Evolutionary conservation across 352 stramenopile species (phyloP).

Genomic region (Pythium phragmiticola): DNA sequence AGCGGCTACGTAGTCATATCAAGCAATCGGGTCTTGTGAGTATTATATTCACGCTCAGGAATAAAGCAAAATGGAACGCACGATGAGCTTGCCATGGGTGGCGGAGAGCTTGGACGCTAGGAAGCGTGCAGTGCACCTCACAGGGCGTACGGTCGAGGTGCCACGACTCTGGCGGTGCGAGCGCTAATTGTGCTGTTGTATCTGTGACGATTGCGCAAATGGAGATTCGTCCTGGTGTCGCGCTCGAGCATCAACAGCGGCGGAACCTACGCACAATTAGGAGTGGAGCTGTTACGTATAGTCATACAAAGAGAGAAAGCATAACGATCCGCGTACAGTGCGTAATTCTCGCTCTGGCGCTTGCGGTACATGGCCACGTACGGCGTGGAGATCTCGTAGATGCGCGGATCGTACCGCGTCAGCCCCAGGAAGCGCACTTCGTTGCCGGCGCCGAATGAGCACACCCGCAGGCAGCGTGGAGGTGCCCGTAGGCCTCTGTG

Average conservation of each 20-base stretch:
- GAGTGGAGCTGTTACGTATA: too few relatives aligned
- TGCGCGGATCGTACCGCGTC: constrained; percentile 69
- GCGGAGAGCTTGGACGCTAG: constrained; percentile 57
- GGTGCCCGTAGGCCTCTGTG: constrained; percentile 86
- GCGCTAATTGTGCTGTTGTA: too few relatives aligned
- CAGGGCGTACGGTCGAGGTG: too few relatives aligned
- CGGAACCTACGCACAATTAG: constrained; percentile 45
- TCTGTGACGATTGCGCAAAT: too few relatives aligned
- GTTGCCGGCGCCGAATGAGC: constrained; percentile 83
- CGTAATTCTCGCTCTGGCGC: constrained; percentile 75
- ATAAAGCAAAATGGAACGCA: too few relatives aligned
- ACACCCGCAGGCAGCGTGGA: constrained; percentile 79
- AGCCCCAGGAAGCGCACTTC: constrained; percentile 83
- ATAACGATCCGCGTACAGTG: constrained; percentile 54
- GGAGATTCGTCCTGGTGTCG: constrained; percentile 88
- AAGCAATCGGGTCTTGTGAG: not conserved
- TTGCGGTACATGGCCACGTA: constrained; percentile 87
- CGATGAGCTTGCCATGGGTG: constrained; percentile 33
- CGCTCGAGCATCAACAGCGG: constrained; percentile 84
- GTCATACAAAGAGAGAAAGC: too few relatives aligned
- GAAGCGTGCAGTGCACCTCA: too few relatives aligned
- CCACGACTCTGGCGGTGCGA: too few relatives aligned
- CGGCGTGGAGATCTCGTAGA: constrained; percentile 87
- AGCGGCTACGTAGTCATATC: constrained; percentile 36
- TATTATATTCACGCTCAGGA: too few relatives aligned